Evolutionary conservation across 2,329 filamentous ascomycete genomes (phyloP), one percentile per base, ranked within the genome.

Genomic region (Penicillium occitanis): DNA sequence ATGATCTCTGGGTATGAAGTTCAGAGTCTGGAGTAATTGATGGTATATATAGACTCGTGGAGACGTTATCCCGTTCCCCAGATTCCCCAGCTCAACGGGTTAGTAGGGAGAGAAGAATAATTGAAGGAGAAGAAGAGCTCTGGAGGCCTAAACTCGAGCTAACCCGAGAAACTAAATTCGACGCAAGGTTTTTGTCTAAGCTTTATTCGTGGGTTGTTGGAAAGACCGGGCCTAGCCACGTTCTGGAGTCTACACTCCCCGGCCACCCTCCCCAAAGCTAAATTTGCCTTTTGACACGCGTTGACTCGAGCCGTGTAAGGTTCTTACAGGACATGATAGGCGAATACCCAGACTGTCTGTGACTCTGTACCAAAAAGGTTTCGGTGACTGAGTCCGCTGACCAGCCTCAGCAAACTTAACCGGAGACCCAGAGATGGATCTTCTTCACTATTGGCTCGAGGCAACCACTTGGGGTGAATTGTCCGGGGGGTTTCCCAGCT

Each of bases 381-480:
- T 37, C n/a, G 51, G 51, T 55, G 51, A 55, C 11, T 11, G 51
- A 55, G 51, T 57, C 51, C n/a, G 51, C 51, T 57, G 51, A 37
- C 30, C 30, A 8, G 17, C 22, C 8, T 6, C 51, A 19, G 17
- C 17, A 35, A 13, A 19, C 5, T 55, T 30, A 35, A 35, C 51
- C 30, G 28, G n/a, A 30, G 28, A 57, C 22, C 17, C 51, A n/a
- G 30, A 22, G 22, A 37, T 57, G 30, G 50, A 14, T 14, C 10
- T 22, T 22, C 30, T 57, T 22, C 30, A 5, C 10, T 10, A 57
- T 57, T 57, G 51, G 51, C 30, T 37, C 3, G 30, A 35, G n/a
- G 25, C n/a, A 10, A 10, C 28, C 14, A 55, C 51, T 55, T 19
- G 7, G 28, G 2, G 14, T 37, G 51, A 5, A 22, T 37, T 11